Conservation (phyloP, 2,329 filamentous ascomycete genomes). For the Fusarium sp. region DNA sequence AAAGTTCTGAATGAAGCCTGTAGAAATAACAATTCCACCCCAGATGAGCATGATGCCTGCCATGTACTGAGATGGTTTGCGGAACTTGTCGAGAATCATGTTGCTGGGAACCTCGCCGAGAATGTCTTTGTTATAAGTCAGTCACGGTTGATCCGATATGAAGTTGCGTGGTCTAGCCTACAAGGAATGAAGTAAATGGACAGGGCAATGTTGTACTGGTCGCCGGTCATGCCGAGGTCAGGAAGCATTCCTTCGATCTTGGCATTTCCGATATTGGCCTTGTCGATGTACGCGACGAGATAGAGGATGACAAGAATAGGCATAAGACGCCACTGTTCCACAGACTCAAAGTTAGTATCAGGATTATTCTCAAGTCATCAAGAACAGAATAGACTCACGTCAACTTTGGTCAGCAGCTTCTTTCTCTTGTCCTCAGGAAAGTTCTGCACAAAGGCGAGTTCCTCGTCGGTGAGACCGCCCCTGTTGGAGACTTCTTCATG, state of each 20-base stretch:
- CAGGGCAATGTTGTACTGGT: slow-evolving; percentile 31
- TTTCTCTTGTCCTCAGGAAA: slow-evolving; percentile 38
- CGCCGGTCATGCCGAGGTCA: slow-evolving; percentile 25
- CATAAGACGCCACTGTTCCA: slow-evolving; percentile 26
- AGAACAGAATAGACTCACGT: slow-evolving; percentile 15
- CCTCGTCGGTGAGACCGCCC: slow-evolving; percentile 22
- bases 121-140: slow-evolving; percentile 13
- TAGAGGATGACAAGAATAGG: slow-evolving; percentile 30
- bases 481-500: neutral
- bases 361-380: neutral
- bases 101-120: slow-evolving; percentile 32
- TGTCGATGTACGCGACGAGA: slow-evolving; percentile 31
- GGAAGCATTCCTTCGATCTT: slow-evolving; percentile 32
- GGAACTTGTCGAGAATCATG: slow-evolving; percentile 34
- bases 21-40: slow-evolving; percentile 27
- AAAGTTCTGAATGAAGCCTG: slow-evolving; percentile 27
- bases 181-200: slow-evolving; percentile 35
- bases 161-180: fast-evolving
- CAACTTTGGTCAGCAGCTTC: slow-evolving; percentile 36
- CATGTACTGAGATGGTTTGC: slow-evolving; percentile 31
- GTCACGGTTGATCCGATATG: fast-evolving
- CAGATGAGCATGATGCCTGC: slow-evolving; percentile 30
- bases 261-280: slow-evolving; percentile 34
- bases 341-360: fast-evolving
- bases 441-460: slow-evolving; percentile 35